phyloP scores from a whole-genome alignment of 208 protist species.

The Acanthamoeba royreba region DNA sequence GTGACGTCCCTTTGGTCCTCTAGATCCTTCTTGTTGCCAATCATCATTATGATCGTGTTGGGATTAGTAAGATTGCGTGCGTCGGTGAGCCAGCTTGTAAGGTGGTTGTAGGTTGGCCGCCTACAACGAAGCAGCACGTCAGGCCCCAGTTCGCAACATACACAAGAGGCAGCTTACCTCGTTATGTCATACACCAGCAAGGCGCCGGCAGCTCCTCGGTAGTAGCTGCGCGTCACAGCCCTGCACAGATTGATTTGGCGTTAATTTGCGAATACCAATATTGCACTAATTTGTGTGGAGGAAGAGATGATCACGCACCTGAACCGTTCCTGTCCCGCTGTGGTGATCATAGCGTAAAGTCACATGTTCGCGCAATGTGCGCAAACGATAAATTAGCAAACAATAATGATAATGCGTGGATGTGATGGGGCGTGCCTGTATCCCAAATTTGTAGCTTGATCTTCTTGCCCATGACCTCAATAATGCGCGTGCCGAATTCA shows the following conservation, averaged over 20 bases:
- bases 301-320: no score
- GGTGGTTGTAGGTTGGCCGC: slow-evolving; percentile 80
- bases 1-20: slow-evolving; percentile 93
- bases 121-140: slow-evolving; percentile 43
- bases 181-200: slow-evolving; percentile 96
- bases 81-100: slow-evolving; percentile 93
- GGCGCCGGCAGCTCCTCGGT: slow-evolving; percentile 92
- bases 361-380: no score
- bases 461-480: slow-evolving; percentile 91
- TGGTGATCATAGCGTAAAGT: no score
- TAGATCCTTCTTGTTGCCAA: slow-evolving; percentile 95
- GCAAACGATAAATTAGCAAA: no score
- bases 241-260: no score
- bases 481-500: slow-evolving; percentile 95
- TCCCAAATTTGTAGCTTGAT: slow-evolving; percentile 98
- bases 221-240: slow-evolving; percentile 93
- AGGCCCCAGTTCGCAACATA: neutral
- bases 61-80: slow-evolving; percentile 89
- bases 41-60: slow-evolving; percentile 86
- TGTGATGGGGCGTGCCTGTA: no score
- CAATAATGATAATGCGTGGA: no score
- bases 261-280: no score
- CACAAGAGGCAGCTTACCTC: slow-evolving; percentile 57
- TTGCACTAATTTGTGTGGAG: no score
- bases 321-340: slow-evolving; percentile 81